These are phyloP conservation scores for Terfezia boudieri DNA, from an alignment of 495 filamentous ascomycete genomes.

Conservation along the genomic window DNA sequence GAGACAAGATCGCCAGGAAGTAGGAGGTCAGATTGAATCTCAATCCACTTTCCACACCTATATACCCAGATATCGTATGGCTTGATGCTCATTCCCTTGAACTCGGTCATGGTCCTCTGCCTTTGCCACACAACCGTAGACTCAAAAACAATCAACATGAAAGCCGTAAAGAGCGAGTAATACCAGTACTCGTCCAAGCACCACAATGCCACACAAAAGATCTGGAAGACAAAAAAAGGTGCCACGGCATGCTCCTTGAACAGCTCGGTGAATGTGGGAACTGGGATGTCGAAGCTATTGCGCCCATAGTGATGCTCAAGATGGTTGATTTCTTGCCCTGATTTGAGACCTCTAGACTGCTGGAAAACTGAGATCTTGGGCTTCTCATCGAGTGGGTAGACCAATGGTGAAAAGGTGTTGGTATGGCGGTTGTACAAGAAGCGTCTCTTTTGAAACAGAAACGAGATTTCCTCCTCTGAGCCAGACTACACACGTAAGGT, in stretches of 20 bases:
- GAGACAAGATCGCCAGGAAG: constrained; percentile 92
- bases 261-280: constrained; percentile 82
- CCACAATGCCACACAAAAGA: constrained; percentile 97
- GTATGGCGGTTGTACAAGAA: constrained; percentile 60
- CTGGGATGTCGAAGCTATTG: constrained; percentile 95
- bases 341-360: constrained; percentile 45
- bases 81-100: constrained; percentile 98
- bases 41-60: constrained; percentile 62
- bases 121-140: constrained; percentile 98
- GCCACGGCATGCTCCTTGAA: constrained; percentile 97
- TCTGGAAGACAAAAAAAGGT: constrained; percentile 97
- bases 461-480: constrained; percentile 55
- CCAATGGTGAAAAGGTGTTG: constrained; percentile 52
- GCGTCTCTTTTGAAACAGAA: constrained; percentile 94
- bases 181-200: constrained; percentile 99
- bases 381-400: constrained; percentile 65
- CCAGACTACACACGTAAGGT: constrained; percentile 27
- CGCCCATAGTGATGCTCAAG: constrained; percentile 82
- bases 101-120: constrained; percentile 88
- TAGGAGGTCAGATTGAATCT: constrained; percentile 80
- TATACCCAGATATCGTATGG: constrained; percentile 86
- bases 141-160: constrained; percentile 95
- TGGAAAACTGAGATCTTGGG: constrained; percentile 59
- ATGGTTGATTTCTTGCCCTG: constrained; percentile 45
- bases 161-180: constrained; percentile 93